A percentile compares a stretch with the other conserved stretches of the same genome.
Evolutionary conservation across 2,329 filamentous ascomycete species (phyloP).

Genomic region (Aspergillus hortae): DNA sequence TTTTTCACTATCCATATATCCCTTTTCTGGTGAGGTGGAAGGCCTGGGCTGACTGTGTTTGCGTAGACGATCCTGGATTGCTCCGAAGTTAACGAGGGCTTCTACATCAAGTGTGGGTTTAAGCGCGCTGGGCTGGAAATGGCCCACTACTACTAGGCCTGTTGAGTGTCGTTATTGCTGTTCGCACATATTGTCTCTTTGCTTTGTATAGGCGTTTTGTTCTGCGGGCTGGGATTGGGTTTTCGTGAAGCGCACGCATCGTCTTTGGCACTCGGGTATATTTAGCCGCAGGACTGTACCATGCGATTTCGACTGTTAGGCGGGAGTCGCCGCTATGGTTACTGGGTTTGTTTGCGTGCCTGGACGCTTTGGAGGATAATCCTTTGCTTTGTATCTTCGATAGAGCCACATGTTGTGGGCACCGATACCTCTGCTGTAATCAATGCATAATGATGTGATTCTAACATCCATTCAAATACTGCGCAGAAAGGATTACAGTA

Average conservation of each 20-base stretch:
- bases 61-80: conserved; percentile 85
- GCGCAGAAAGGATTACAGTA: too few relatives aligned
- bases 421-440: too few relatives aligned
- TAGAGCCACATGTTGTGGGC: too few relatives aligned
- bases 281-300: too few relatives aligned
- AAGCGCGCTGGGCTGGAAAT: conserved; percentile 89
- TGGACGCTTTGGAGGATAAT: too few relatives aligned
- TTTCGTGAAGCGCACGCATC: not conserved
- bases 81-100: conserved; percentile 92
- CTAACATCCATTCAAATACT: too few relatives aligned
- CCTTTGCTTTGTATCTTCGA: too few relatives aligned
- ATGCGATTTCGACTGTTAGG: too few relatives aligned
- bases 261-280: too few relatives aligned
- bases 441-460: too few relatives aligned
- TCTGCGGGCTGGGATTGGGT: not conserved
- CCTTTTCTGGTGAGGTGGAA: conserved; percentile 2
- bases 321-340: too few relatives aligned
- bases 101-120: conserved; percentile 98
- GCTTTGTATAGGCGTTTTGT: not conserved
- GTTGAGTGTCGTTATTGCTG: not conserved
- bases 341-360: too few relatives aligned
- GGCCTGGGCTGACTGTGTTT: conserved; percentile 11
- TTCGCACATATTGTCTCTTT: not conserved
- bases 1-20: not conserved
- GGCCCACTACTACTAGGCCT: conserved; percentile 76